A percentile compares a stretch with the other conserved stretches of the same genome.
Evolutionary conservation across 2,329 filamentous ascomycete genomes (phyloP).

Genomic region (Teratosphaeria epicoccoides): DNA sequence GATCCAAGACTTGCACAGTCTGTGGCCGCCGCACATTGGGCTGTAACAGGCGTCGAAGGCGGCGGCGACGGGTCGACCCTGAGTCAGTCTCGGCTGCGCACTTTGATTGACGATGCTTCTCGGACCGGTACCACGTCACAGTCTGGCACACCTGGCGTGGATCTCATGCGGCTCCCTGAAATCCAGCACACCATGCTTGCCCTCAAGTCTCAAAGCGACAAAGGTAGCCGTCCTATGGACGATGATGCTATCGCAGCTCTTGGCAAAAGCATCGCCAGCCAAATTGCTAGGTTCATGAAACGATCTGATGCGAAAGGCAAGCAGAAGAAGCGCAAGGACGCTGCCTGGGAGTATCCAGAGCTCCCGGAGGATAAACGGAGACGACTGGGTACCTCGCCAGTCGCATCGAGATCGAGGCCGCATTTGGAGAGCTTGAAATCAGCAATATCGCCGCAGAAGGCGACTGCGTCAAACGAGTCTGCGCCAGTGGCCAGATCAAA

Average conservation of each 20-base stretch:
- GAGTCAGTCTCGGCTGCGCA: neutral
- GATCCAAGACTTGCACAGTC: neutral
- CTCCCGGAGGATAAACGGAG: slow-evolving; percentile 8
- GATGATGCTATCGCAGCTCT: slow-evolving; percentile 23
- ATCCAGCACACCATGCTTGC: slow-evolving; percentile 9
- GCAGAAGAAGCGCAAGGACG: slow-evolving; percentile 8
- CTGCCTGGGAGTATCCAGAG: slow-evolving; percentile 20
- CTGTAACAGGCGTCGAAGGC: neutral
- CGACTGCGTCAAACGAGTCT: neutral
- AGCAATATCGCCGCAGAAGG: slow-evolving; percentile 4
- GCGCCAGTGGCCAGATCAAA: neutral
- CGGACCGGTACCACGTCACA: neutral
- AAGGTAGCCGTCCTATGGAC: slow-evolving; percentile 8
- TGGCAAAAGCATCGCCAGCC: slow-evolving; percentile 25
- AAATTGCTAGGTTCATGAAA: slow-evolving; percentile 23
- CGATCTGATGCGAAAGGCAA: slow-evolving; percentile 3
- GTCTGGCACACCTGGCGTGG: neutral
- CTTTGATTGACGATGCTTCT: neutral
- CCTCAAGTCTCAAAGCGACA: slow-evolving; percentile 6
- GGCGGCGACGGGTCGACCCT: neutral
- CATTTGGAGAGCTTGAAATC: neutral
- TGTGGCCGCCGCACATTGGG: neutral
- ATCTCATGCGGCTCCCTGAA: slow-evolving; percentile 7
- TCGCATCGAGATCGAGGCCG: neutral
- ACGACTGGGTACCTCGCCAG: neutral